A percentile compares a stretch with the other conserved stretches of the same genome.
These are phyloP conservation scores for Viola pubescens DNA, from an alignment of 441 rosid genomes.

Conservation along the genomic window DNA sequence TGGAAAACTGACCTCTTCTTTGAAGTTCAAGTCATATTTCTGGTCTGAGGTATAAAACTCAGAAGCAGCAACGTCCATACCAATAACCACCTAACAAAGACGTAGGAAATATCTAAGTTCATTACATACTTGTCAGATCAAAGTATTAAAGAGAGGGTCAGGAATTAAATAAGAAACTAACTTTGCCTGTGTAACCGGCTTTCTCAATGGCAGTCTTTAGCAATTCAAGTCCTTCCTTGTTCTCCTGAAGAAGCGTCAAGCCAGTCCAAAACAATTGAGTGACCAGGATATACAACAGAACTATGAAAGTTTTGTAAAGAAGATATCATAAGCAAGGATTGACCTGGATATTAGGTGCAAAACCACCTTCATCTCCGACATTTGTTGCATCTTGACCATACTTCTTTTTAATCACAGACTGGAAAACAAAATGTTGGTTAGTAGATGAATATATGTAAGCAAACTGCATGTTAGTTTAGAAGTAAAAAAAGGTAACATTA, in stretches of 20 bases:
- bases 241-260: constrained; percentile 46
- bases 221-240: constrained; percentile 97
- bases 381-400: constrained; percentile 96
- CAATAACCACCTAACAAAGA: constrained; percentile 73
- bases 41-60: constrained; percentile 76
- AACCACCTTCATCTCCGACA: constrained; percentile 98
- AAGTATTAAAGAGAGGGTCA: background rate
- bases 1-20: constrained; percentile 60
- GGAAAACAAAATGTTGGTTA: background rate
- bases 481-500: background rate
- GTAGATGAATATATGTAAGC: background rate
- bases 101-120: background rate
- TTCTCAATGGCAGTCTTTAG: constrained; percentile 86
- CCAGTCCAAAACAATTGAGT: background rate
- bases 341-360: constrained; percentile 95
- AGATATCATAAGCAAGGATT: background rate
- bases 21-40: constrained; percentile 89
- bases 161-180: constrained; percentile 20
- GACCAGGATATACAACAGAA: background rate
- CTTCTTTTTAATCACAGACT: constrained; percentile 92
- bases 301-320: no score
- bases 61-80: constrained; percentile 99
- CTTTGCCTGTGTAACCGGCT: constrained; percentile 91
- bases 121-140: background rate
- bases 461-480: background rate